A percentile compares a stretch with the other conserved stretches of the same genome.
phyloP scores from a whole-genome alignment of 1,284 basidiomycete genomes.

The Fomes fomentarius region DNA sequence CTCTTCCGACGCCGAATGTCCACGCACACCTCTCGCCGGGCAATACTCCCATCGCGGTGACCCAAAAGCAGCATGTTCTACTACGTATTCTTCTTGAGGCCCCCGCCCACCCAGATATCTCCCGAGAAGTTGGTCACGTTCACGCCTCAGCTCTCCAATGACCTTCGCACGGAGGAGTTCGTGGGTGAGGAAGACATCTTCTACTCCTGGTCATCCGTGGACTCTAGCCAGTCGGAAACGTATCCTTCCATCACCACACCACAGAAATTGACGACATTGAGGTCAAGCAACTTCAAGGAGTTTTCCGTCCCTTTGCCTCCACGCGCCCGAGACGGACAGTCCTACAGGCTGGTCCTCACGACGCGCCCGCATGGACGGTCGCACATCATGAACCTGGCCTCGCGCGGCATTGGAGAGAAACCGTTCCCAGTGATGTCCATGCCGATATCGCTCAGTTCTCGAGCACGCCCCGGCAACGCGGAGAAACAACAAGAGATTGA shows the following conservation, averaged over 20 bases:
- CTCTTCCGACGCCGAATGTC: slow-evolving; percentile 9
- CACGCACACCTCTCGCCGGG: slow-evolving; percentile 11
- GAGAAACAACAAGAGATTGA: slow-evolving; percentile 75
- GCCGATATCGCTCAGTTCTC: slow-evolving; percentile 57
- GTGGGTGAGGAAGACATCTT: slow-evolving; percentile 49
- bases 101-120: slow-evolving; percentile 58
- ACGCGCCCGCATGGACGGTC: slow-evolving; percentile 33
- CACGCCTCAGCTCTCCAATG: slow-evolving; percentile 79
- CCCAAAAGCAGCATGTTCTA: slow-evolving; percentile 58
- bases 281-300: slow-evolving; percentile 68
- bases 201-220: slow-evolving; percentile 37
- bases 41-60: background rate
- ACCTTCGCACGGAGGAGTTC: slow-evolving; percentile 72
- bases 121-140: slow-evolving; percentile 50
- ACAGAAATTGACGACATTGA: slow-evolving; percentile 74
- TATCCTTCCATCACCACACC: slow-evolving; percentile 41
- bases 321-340: slow-evolving; percentile 50
- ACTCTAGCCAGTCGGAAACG: slow-evolving; percentile 4
- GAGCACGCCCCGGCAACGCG: slow-evolving; percentile 20
- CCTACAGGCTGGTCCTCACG: slow-evolving; percentile 68
- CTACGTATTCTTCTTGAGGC: slow-evolving; percentile 78
- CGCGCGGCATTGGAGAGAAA: slow-evolving; percentile 36
- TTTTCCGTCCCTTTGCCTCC: slow-evolving; percentile 66
- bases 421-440: slow-evolving; percentile 68
- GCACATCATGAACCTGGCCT: slow-evolving; percentile 33